Percentiles rank a stretch among this genome's conserved stretches.
Evolutionary conservation across 306 rosid species (phyloP).

Genomic region (Castanea sativa): DNA sequence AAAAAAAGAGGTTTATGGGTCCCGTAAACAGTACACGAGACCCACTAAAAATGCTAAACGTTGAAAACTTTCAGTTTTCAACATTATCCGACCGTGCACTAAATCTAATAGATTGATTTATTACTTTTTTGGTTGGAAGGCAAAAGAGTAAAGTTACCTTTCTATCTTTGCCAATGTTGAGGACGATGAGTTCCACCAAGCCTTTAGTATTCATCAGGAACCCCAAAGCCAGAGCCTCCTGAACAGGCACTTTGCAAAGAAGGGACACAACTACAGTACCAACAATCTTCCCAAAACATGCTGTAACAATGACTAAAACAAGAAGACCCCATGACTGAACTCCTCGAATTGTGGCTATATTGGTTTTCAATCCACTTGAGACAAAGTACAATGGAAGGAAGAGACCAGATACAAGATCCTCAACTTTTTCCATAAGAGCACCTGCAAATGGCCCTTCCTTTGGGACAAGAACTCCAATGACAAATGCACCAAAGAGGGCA

Average conservation of each 20-base stretch:
- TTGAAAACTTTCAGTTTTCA: too few species aligned
- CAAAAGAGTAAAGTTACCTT: conserved; percentile 45
- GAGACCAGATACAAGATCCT: conserved; percentile 86
- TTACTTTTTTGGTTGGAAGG: neutral
- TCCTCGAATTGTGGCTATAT: conserved; percentile 72
- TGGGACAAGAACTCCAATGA: conserved; percentile 70
- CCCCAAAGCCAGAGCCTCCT: conserved; percentile 69
- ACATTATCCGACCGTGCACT: too few species aligned
- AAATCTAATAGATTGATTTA: neutral
- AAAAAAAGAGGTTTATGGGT: too few species aligned
- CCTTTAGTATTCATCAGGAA: conserved; percentile 88
- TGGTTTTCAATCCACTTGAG: conserved; percentile 88
- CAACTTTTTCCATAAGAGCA: conserved; percentile 76
- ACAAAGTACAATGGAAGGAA: conserved; percentile 82
- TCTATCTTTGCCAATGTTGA: conserved; percentile 86
- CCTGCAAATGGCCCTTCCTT: conserved; percentile 76
- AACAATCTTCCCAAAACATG: conserved; percentile 80
- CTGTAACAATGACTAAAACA: conserved; percentile 61
- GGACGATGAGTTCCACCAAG: conserved; percentile 90
- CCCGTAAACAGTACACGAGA: too few species aligned
- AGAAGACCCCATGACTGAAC: conserved; percentile 82
- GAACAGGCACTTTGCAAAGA: conserved; percentile 49
- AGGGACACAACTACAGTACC: conserved; percentile 68
- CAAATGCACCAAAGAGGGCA: conserved; percentile 92
- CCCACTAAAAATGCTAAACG: too few species aligned